Conservation (phyloP, 1,139 yeast species). For the Sugiyamaella grinbergsii region DNA sequence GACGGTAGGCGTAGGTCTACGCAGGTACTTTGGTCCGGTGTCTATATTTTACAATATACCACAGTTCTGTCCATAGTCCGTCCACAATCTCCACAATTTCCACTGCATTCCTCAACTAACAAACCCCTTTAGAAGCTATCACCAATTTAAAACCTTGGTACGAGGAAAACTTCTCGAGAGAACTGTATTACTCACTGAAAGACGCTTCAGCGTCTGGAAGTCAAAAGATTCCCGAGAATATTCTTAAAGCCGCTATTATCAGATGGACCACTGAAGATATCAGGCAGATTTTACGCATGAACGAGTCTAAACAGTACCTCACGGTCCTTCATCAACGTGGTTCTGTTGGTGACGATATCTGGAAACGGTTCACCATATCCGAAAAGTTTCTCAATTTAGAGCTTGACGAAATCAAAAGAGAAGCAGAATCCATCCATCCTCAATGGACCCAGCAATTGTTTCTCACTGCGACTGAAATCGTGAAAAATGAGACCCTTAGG, state of each 20-base stretch:
- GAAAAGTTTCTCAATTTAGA: slow-evolving; percentile 79
- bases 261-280: slow-evolving; percentile 74
- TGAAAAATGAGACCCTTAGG: slow-evolving; percentile 87
- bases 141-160: slow-evolving; percentile 65
- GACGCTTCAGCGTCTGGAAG: slow-evolving; percentile 43
- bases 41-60: too few species aligned
- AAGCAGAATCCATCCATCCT: slow-evolving; percentile 69
- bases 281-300: slow-evolving; percentile 66
- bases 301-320: slow-evolving; percentile 70
- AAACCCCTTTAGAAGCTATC: slow-evolving; percentile 46
- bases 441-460: slow-evolving; percentile 83
- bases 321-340: slow-evolving; percentile 80
- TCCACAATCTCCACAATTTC: too few species aligned
- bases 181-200: slow-evolving; percentile 63
- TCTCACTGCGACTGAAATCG: slow-evolving; percentile 82
- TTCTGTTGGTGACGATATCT: slow-evolving; percentile 84
- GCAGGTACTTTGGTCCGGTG: too few species aligned
- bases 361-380: slow-evolving; percentile 76
- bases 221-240: slow-evolving; percentile 77
- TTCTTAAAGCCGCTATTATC: slow-evolving; percentile 80
- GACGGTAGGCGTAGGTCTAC: too few species aligned
- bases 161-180: slow-evolving; percentile 67
- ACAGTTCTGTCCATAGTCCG: too few species aligned
- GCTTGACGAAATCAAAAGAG: slow-evolving; percentile 72
- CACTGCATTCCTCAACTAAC: slow-evolving; percentile 5